These are phyloP conservation scores for Alloteropsis angusta DNA, from an alignment of 202 grass and related monocot genomes.

Conservation along the genomic window DNA sequence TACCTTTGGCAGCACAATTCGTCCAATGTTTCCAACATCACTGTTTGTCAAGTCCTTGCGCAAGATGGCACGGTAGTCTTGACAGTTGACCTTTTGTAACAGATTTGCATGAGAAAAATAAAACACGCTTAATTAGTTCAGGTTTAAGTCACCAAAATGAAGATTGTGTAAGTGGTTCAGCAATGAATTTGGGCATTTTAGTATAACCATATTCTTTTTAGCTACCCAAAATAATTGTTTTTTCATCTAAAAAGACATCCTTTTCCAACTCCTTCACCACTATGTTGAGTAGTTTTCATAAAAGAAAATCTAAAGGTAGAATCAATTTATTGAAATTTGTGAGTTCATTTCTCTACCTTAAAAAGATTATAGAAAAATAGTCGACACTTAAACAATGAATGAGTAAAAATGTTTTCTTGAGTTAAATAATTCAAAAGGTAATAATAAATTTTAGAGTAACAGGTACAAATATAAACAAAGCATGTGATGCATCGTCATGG, in stretches of 20 bases:
- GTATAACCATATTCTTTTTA: neutral
- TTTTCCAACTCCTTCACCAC: neutral
- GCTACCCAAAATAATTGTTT: neutral
- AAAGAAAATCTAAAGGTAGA: neutral
- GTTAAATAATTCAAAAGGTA: neutral
- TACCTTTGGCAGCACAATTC: slow-evolving; percentile 91
- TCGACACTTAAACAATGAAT: neutral
- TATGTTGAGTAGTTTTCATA: neutral
- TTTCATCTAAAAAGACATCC: neutral
- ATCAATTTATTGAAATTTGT: neutral
- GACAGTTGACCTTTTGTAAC: slow-evolving; percentile 38
- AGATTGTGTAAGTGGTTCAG: neutral
- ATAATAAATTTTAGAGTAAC: too few relatives aligned
- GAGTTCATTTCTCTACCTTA: neutral
- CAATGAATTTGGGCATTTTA: neutral
- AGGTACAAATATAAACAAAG: neutral
- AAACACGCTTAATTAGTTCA: slow-evolving; percentile 9
- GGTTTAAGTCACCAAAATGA: neutral
- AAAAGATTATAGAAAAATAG: neutral
- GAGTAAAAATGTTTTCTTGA: neutral
- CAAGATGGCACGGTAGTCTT: slow-evolving; percentile 38
- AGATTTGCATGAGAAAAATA: slow-evolving; percentile 13
- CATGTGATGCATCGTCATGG: neutral
- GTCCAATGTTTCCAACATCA: slow-evolving; percentile 74
- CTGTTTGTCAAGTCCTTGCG: slow-evolving; percentile 92